These are phyloP conservation scores for Bathelium albidoporum DNA, from an alignment of 495 filamentous ascomycete genomes.

Conservation along the genomic window DNA sequence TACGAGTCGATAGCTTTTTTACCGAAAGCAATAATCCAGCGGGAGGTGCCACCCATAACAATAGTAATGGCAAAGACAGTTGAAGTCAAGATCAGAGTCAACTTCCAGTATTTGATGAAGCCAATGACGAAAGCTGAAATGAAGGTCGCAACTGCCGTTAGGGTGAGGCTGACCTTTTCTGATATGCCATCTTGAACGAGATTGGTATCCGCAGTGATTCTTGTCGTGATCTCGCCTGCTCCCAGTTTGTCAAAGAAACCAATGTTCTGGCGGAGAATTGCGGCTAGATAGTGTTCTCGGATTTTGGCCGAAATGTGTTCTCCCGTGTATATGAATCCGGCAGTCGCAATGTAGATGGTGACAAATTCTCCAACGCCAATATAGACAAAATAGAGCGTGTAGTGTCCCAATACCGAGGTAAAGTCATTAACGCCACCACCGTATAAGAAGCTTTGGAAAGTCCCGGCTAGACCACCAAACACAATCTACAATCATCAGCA, in stretches of 20 bases:
- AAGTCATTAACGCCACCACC: conserved; percentile 44
- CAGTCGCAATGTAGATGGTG: conserved; percentile 68
- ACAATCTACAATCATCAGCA: conserved; percentile 36
- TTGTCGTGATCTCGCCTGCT: conserved; percentile 84
- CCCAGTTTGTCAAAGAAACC: conserved; percentile 87
- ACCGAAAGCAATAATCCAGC: conserved; percentile 68
- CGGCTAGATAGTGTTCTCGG: conserved; percentile 69
- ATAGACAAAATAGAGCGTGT: conserved; percentile 84
- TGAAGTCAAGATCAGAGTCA: conserved; percentile 72
- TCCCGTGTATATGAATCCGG: conserved; percentile 88
- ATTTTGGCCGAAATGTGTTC: conserved; percentile 82
- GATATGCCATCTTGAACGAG: conserved; percentile 81
- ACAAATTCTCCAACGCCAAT: conserved; percentile 79
- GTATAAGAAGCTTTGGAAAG: conserved; percentile 55
- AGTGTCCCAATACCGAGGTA: conserved; percentile 45
- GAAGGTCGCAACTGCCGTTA: conserved; percentile 68
- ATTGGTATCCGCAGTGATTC: conserved; percentile 86
- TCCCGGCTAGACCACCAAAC: conserved; percentile 65
- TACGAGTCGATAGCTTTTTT: conserved; percentile 67
- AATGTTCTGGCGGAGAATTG: conserved; percentile 83
- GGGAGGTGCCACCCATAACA: conserved; percentile 61
- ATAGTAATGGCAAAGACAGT: conserved; percentile 63
- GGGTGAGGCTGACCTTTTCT: conserved; percentile 69
- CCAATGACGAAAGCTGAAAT: conserved; percentile 81
- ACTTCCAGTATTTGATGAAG: conserved; percentile 74